Base-by-base conservation (phyloP, 1,139 yeast species). In the Scheffersomyces titani region DNA sequence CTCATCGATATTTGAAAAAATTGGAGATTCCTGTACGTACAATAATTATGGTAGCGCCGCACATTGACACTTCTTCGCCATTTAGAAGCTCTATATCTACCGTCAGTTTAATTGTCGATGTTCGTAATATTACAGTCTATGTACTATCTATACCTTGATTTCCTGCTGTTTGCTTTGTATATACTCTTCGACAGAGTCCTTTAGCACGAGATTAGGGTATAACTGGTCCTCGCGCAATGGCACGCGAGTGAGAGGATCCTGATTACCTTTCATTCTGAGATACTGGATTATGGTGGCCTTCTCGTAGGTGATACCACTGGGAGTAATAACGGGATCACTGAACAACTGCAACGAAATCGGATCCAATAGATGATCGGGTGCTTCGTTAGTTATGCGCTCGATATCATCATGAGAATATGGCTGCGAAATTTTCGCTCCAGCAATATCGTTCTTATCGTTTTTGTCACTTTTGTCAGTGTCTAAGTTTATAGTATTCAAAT, bases 271-370 rank as follows among this genome's bases (percentile, higher is more conserved):
- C 45, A 66, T 70, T 50, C 67, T 64, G 51, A 81, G 63, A 61
- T 79, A 82, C 56, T 74, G 75, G 51, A 76, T 54, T 30, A 81
- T 65, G 66, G 75, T 70, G 1, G 78, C 59, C 55, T 76, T 71
- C 60, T 82, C 86, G 63, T 78, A 82, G 1, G 84, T 75, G 45
- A 77, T 79, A 1, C 86, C 86, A 22, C 82, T 75, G 13, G 82
- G 83, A 16, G 82, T 72, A n/a, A 81, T 68, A 6, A 82, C 86
- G 0, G 86, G 86, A 51, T 82, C 80, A 46, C 63, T 63, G 62
- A 81, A 80, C 47, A 81, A 59, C 51, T 76, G 75, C 64, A 77
- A 80, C 1, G 84, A 76, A 30, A 82, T 78, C 6, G 86, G 86
- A 59, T 82, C 85, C 19, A 78, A 58, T 19, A 80, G 65, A 54